Percentiles rank a stretch among this genome's conserved stretches.
phyloP scores from a whole-genome alignment of 1,284 basidiomycete genomes.

The Cutaneotrichosporon arboriforme region DNA sequence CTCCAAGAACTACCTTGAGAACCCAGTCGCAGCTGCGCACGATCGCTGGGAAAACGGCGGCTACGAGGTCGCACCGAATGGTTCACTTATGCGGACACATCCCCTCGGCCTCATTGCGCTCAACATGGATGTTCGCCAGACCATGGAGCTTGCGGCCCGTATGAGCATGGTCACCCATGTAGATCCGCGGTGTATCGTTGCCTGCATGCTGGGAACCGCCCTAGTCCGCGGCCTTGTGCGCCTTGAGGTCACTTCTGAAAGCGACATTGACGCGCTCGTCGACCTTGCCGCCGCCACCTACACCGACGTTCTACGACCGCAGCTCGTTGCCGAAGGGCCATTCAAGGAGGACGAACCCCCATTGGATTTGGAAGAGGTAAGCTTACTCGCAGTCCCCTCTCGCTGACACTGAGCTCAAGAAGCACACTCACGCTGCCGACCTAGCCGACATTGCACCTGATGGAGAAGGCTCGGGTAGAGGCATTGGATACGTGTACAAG shows the following conservation, averaged over 20 bases:
- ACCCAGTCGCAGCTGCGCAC: slow-evolving; percentile 3
- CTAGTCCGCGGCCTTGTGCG: slow-evolving; percentile 12
- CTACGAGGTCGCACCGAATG: slow-evolving; percentile 9
- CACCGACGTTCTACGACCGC: not conserved
- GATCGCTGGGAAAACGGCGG: slow-evolving; percentile 3
- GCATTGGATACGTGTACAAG: slow-evolving; percentile 19
- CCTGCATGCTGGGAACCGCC: slow-evolving; percentile 14
- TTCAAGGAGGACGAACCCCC: not conserved
- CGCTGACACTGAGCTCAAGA: slow-evolving; percentile 6
- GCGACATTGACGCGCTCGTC: slow-evolving; percentile 3
- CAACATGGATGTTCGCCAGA: not conserved
- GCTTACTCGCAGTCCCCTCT: not conserved
- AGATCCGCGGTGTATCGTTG: slow-evolving; percentile 11
- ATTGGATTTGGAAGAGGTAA: slow-evolving; percentile 8
- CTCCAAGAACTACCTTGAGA: not conserved
- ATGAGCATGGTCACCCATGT: slow-evolving; percentile 11
- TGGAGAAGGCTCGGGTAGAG: not conserved
- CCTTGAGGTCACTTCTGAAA: not conserved
- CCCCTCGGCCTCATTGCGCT: slow-evolving; percentile 8
- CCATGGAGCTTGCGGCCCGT: slow-evolving; percentile 8
- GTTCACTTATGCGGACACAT: slow-evolving; percentile 17
- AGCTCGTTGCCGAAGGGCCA: not conserved
- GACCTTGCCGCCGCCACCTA: not conserved
- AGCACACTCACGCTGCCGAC: not conserved
- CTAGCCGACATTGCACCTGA: slow-evolving; percentile 12